These are phyloP conservation scores for Gracilaria vermiculophylla DNA, from an alignment of 23 red algal species.

Conservation along the genomic window DNA sequence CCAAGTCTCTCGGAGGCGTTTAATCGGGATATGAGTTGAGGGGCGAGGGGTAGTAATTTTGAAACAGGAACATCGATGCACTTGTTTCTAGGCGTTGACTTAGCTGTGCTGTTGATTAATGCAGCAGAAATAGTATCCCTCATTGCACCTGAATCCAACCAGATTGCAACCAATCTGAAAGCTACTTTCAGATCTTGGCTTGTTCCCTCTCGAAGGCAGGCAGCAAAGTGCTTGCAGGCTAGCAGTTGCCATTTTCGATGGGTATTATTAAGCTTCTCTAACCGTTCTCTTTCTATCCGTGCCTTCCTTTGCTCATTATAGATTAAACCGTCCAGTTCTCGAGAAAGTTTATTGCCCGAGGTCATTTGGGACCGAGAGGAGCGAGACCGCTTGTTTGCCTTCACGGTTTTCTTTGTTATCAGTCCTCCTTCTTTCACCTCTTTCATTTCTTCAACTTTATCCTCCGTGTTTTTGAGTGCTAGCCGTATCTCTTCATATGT, in stretches of 20 bases:
- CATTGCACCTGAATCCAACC: slow-evolving; percentile 63
- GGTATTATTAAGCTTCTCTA: slow-evolving; percentile 22
- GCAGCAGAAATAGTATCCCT: slow-evolving; percentile 28
- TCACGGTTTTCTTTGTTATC: not conserved
- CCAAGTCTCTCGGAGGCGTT: not conserved
- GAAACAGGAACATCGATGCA: slow-evolving; percentile 32
- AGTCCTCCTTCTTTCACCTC: slow-evolving; percentile 26
- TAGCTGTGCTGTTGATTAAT: not conserved
- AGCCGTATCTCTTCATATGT: slow-evolving; percentile 35
- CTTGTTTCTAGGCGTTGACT: not conserved
- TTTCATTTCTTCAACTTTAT: slow-evolving; percentile 21
- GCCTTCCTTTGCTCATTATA: slow-evolving; percentile 14
- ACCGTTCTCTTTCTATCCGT: slow-evolving; percentile 32
- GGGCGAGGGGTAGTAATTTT: slow-evolving; percentile 60
- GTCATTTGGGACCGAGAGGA: slow-evolving; percentile 23
- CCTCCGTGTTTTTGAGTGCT: slow-evolving; percentile 3
- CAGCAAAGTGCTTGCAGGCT: slow-evolving; percentile 64
- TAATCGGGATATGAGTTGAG: slow-evolving; percentile 57
- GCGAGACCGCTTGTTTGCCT: not conserved
- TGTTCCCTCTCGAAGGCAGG: slow-evolving; percentile 48
- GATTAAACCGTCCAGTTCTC: slow-evolving; percentile 42
- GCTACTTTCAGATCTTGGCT: slow-evolving; percentile 44
- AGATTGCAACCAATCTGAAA: slow-evolving; percentile 68
- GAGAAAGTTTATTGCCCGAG: slow-evolving; percentile 29
- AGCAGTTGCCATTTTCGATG: slow-evolving; percentile 53